Evolutionary conservation across 2,329 filamentous ascomycete genomes (phyloP).

Genomic region (Raffaelea albimanens): DNA sequence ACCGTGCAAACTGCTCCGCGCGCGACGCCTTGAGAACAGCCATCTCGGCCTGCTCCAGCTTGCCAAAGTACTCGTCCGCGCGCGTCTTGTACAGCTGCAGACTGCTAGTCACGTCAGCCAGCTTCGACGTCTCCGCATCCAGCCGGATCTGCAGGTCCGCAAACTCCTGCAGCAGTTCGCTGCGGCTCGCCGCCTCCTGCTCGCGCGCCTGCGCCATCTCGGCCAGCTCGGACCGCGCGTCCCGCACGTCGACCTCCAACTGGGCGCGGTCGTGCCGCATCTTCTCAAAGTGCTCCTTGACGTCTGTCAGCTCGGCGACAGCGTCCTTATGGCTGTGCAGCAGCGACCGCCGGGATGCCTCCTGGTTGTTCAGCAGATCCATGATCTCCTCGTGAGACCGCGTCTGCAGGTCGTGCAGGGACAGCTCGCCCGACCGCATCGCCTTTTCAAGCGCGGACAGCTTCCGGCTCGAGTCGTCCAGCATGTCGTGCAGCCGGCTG

Average conservation of each 20-base stretch:
- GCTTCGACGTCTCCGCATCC: slow-evolving; percentile 78
- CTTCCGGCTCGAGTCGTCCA: slow-evolving; percentile 89
- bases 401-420: slow-evolving; percentile 81
- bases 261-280: slow-evolving; percentile 71
- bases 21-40: slow-evolving; percentile 84
- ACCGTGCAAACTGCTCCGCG: slow-evolving; percentile 88
- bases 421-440: slow-evolving; percentile 78
- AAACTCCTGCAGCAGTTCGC: slow-evolving; percentile 83
- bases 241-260: slow-evolving; percentile 78
- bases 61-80: slow-evolving; percentile 93
- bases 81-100: slow-evolving; percentile 83
- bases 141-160: slow-evolving; percentile 88
- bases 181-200: slow-evolving; percentile 79
- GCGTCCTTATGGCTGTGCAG: slow-evolving; percentile 79
- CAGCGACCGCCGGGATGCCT: slow-evolving; percentile 74
- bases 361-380: slow-evolving; percentile 85
- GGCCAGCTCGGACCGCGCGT: slow-evolving; percentile 72
- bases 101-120: slow-evolving; percentile 74
- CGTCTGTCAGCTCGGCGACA: slow-evolving; percentile 73
- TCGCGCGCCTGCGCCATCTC: slow-evolving; percentile 72
- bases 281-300: slow-evolving; percentile 79
- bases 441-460: slow-evolving; percentile 81
- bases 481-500: slow-evolving; percentile 81
- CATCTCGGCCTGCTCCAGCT: slow-evolving; percentile 94
- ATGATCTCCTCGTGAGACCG: slow-evolving; percentile 92